These are phyloP conservation scores for Luzula sylvatica DNA, from an alignment of 176 grass and related monocot species.

Conservation along the genomic window DNA sequence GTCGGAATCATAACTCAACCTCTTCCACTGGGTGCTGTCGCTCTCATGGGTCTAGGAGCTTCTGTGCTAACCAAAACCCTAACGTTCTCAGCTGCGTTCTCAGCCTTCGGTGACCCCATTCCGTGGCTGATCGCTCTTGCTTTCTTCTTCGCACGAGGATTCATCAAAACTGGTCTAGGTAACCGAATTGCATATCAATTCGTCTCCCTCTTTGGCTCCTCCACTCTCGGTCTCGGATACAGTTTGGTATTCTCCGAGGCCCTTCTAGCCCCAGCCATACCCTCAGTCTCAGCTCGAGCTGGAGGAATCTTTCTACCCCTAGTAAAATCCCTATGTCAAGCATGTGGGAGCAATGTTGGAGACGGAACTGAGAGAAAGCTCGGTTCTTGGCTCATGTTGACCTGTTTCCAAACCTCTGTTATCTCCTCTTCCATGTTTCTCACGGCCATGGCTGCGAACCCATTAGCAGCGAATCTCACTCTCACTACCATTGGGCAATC, in stretches of 20 bases:
- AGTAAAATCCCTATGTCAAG: slow-evolving; percentile 77
- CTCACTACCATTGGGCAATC: slow-evolving; percentile 45
- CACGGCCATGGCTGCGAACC: slow-evolving; percentile 86
- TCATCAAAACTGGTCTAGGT: slow-evolving; percentile 92
- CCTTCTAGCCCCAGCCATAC: slow-evolving; percentile 79
- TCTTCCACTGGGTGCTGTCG: slow-evolving; percentile 90
- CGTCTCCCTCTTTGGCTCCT: slow-evolving; percentile 70
- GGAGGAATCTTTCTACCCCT: slow-evolving; percentile 91
- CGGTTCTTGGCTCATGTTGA: slow-evolving; percentile 96
- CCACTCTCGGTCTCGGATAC: slow-evolving; percentile 85
- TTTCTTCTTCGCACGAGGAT: slow-evolving; percentile 92
- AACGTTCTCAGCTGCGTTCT: slow-evolving; percentile 81
- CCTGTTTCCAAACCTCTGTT: slow-evolving; percentile 93
- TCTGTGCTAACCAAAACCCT: slow-evolving; percentile 80
- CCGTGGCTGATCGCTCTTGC: slow-evolving; percentile 98
- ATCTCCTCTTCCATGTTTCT: slow-evolving; percentile 94
- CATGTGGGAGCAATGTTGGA: slow-evolving; percentile 59
- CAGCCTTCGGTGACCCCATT: slow-evolving; percentile 91
- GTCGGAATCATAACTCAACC: slow-evolving; percentile 96
- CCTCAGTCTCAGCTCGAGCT: slow-evolving; percentile 71
- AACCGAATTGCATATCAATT: slow-evolving; percentile 85
- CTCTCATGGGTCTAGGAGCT: slow-evolving; percentile 77
- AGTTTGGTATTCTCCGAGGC: slow-evolving; percentile 91
- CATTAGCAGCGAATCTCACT: slow-evolving; percentile 79
- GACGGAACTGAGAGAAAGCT: slow-evolving; percentile 65